Evolutionary conservation across 2,329 filamentous ascomycete species (phyloP).

Genomic region (Aspergillus puulaauensis): DNA sequence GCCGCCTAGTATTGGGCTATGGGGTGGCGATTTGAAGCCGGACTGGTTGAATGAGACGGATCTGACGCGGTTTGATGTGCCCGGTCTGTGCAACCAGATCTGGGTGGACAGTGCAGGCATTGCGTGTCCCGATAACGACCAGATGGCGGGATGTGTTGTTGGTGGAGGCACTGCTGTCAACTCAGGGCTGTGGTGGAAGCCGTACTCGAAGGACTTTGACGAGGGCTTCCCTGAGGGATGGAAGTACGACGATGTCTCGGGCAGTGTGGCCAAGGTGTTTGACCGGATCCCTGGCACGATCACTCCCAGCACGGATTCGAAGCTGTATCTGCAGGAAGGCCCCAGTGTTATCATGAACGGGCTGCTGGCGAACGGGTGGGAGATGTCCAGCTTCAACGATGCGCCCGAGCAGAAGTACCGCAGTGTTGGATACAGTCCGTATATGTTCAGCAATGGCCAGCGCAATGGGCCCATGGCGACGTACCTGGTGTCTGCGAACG

Average conservation of each 20-base stretch:
- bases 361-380: constrained; percentile 62
- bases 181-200: constrained; percentile 42
- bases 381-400: constrained; percentile 59
- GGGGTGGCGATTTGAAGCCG: constrained; percentile 60
- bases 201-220: constrained; percentile 64
- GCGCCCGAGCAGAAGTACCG: constrained; percentile 64
- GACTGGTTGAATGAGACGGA: constrained; percentile 59
- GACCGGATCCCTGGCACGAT: constrained; percentile 69
- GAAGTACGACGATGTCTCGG: constrained; percentile 63
- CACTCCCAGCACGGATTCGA: constrained; percentile 64
- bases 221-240: constrained; percentile 71
- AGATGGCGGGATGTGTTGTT: constrained; percentile 26
- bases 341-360: constrained; percentile 63
- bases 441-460: constrained; percentile 67
- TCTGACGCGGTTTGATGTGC: constrained; percentile 39
- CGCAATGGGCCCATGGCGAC: constrained; percentile 69
- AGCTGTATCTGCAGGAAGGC: constrained; percentile 66
- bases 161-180: constrained; percentile 30
- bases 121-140: constrained; percentile 63
- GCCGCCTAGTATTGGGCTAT: constrained; percentile 63
- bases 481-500: constrained; percentile 64
- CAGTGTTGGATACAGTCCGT: constrained; percentile 63
- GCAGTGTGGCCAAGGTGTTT: constrained; percentile 63
- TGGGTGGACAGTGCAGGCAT: constrained; percentile 52
- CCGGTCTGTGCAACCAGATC: constrained; percentile 62